Conservation (phyloP, 345 rosid genomes). For the Rhodamnia rubescens region DNA sequence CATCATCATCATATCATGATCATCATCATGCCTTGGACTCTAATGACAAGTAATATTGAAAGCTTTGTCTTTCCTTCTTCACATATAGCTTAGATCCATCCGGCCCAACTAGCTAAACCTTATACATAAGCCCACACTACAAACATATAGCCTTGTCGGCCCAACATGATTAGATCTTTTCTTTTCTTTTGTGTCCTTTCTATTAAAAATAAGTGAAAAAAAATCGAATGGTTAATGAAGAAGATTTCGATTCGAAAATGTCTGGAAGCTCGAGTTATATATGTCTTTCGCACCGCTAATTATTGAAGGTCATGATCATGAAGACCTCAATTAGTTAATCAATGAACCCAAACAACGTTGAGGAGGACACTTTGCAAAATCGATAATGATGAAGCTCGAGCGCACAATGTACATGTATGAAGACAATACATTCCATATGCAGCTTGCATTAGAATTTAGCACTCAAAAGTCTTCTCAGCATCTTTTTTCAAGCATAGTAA, state of each 20-base stretch:
- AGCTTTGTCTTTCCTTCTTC: not conserved
- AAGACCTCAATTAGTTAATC: not conserved
- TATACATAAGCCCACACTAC: not conserved
- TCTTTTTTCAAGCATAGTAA: too few relatives aligned
- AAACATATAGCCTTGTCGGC: not conserved
- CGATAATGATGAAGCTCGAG: not conserved
- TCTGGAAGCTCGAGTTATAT: not conserved
- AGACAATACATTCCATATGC: not conserved
- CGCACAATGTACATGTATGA: not conserved
- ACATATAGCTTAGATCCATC: not conserved
- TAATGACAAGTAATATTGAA: not conserved
- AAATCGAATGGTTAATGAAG: not conserved
- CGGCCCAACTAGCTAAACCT: not conserved
- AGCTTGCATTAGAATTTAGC: not conserved
- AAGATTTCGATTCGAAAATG: accelerated
- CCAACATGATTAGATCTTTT: not conserved
- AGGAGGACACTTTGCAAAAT: not conserved
- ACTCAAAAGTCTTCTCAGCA: not conserved
- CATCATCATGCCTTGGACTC: not conserved
- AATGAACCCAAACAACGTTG: not conserved
- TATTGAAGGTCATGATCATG: not conserved
- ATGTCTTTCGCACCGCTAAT: not conserved
- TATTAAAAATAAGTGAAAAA: not conserved
- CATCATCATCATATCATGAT: not conserved
- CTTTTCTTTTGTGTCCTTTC: not conserved